Conservation (phyloP, 2,329 filamentous ascomycete genomes). For the Talaromyces sp. region DNA sequence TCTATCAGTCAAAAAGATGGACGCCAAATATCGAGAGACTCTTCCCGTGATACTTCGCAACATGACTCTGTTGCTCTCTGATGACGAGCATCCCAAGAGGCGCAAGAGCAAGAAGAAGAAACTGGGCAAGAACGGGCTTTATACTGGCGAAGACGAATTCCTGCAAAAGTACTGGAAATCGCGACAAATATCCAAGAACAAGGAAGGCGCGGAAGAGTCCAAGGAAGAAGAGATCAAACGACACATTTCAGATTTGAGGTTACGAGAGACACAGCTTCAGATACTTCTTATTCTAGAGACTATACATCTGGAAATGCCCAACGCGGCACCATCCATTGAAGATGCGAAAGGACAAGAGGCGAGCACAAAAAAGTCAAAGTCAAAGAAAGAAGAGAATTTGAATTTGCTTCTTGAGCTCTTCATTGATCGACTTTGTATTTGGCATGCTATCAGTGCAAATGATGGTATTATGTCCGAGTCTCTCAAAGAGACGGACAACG, state of each 20-base stretch:
- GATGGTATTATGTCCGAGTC: conserved; percentile 31
- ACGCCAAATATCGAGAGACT: conserved; percentile 47
- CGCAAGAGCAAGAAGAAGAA: conserved; percentile 41
- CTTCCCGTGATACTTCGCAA: conserved; percentile 39
- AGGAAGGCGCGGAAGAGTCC: conserved; percentile 24
- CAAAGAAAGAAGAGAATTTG: conserved; percentile 43
- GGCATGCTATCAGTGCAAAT: conserved; percentile 47
- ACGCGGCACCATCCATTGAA: conserved; percentile 22
- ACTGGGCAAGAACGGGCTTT: conserved; percentile 47
- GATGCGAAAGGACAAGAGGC: conserved; percentile 20
- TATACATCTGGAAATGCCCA: conserved; percentile 38
- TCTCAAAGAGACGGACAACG: conserved; percentile 27
- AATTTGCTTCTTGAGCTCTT: conserved; percentile 45
- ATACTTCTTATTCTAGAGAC: conserved; percentile 49
- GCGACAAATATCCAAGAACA: conserved; percentile 30
- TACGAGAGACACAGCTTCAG: conserved; percentile 49
- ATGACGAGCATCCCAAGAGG: conserved; percentile 34
- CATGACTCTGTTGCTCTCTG: conserved; percentile 34
- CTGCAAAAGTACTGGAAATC: conserved; percentile 47
- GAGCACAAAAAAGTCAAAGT: conserved; percentile 26
- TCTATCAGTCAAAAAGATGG: conserved; percentile 45
- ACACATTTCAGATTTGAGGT: conserved; percentile 42
- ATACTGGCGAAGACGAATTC: conserved; percentile 43
- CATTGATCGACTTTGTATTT: conserved; percentile 49
- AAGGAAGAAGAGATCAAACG: conserved; percentile 39